Percentiles rank a stretch among this genome's conserved stretches.
Conservation (phyloP, 306 rosid species). For the Prunus persica region DNA sequence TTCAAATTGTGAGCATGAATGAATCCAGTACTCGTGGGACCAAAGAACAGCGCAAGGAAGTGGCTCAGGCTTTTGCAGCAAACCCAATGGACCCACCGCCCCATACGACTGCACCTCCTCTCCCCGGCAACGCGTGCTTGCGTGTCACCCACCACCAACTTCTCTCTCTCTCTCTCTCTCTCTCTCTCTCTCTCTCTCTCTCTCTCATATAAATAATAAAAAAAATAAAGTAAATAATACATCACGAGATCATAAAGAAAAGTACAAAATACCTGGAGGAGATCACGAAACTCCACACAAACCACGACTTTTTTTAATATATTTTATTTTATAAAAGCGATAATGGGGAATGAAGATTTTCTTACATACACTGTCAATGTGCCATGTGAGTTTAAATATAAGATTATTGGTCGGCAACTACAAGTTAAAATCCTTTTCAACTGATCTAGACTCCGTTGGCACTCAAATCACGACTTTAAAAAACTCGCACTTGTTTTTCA, state of each 20-base stretch:
- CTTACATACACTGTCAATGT: fast-evolving
- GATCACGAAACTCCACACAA: constrained; percentile 17
- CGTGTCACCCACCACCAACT: constrained; percentile 23
- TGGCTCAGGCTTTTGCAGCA: constrained; percentile 54
- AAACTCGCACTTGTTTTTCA: too few relatives aligned
- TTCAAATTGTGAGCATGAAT: not conserved
- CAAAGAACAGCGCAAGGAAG: constrained; percentile 28
- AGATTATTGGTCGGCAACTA: fast-evolving
- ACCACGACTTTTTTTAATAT: not conserved
- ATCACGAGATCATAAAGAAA: constrained; percentile 12
- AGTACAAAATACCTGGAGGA: constrained; percentile 10
- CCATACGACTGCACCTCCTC: constrained; percentile 71
- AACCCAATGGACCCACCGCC: constrained; percentile 80
- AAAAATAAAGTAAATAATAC: not conserved
- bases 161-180: constrained; percentile 2
- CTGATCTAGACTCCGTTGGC: too few relatives aligned
- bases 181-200: not conserved
- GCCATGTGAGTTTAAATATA: fast-evolving
- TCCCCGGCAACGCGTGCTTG: constrained; percentile 96
- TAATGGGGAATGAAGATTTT: fast-evolving
- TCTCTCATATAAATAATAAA: not conserved
- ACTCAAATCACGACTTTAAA: too few relatives aligned
- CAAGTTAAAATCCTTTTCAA: fast-evolving
- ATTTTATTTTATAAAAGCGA: too few relatives aligned
- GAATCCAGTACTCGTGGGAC: constrained; percentile 23